Evolutionary conservation across 1,139 yeast species (phyloP).

Genomic region (Hemisphaericaspora xylofermentans): DNA sequence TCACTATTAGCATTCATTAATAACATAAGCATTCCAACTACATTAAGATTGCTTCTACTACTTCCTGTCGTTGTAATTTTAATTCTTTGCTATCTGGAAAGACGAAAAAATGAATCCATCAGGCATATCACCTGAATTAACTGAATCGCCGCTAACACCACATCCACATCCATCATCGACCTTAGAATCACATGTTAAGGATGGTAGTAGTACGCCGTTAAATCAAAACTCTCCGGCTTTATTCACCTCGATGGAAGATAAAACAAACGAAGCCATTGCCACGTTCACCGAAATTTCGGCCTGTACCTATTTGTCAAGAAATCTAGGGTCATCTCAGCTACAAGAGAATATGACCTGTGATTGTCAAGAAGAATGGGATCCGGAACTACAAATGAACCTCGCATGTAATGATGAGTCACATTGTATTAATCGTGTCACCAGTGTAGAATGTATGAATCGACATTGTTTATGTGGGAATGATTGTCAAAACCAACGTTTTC

Average conservation of each 20-base stretch:
- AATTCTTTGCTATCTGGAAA: too few species aligned
- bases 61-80: too few species aligned
- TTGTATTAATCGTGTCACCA: conserved; percentile 88
- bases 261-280: conserved; percentile 66
- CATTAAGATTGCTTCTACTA: too few species aligned
- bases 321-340: conserved; percentile 63
- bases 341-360: conserved; percentile 86
- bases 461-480: conserved; percentile 70
- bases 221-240: conserved; percentile 25
- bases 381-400: conserved; percentile 36
- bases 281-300: conserved; percentile 56
- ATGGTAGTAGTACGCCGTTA: conserved; percentile 3
- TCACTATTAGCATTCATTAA: too few species aligned
- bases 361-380: conserved; percentile 57
- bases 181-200: conserved; percentile 1
- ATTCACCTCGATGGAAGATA: conserved; percentile 52
- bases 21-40: too few species aligned
- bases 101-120: too few species aligned
- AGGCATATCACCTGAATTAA: too few species aligned
- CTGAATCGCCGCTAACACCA: conserved; percentile 11
- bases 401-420: conserved; percentile 88
- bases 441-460: conserved; percentile 86
- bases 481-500: conserved; percentile 89
- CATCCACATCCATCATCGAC: neutral
- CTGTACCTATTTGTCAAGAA: conserved; percentile 61